phyloP scores from a whole-genome alignment of 2,329 filamentous ascomycete species.

The Neonectria sp. region DNA sequence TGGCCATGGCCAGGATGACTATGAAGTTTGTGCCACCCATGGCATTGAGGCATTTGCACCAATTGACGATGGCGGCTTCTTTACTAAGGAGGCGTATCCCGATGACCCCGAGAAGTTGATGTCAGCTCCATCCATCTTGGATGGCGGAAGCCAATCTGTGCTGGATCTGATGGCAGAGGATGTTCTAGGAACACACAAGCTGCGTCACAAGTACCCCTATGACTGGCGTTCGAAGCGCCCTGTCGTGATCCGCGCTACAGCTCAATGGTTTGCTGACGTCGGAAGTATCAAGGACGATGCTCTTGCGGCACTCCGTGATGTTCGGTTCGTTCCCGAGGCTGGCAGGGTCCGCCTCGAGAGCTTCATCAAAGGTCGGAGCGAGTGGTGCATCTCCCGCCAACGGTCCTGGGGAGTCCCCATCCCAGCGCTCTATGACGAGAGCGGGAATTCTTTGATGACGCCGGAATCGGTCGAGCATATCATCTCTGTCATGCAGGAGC shows the following conservation, averaged over 20 bases:
- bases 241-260: constrained; percentile 91
- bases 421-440: constrained; percentile 85
- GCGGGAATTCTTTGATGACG: constrained; percentile 83
- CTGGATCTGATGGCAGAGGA: constrained; percentile 76
- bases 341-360: constrained; percentile 84
- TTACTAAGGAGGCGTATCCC: constrained; percentile 85
- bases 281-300: constrained; percentile 84
- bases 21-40: constrained; percentile 81
- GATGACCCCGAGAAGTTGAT: constrained; percentile 76
- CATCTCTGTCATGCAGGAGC: constrained; percentile 80
- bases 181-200: constrained; percentile 79
- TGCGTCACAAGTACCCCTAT: constrained; percentile 95
- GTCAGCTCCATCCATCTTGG: constrained; percentile 78
- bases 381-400: constrained; percentile 99
- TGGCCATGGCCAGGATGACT: constrained; percentile 97
- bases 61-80: constrained; percentile 85
- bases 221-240: constrained; percentile 98
- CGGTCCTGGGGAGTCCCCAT: constrained; percentile 98
- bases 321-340: constrained; percentile 83
- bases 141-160: constrained; percentile 78
- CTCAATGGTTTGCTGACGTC: constrained; percentile 98
- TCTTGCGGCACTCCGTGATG: constrained; percentile 76
- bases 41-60: constrained; percentile 85
- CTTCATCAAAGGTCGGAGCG: constrained; percentile 88
- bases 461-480: constrained; percentile 87